Conservation (phyloP, 441 rosid genomes). For the Metrosideros polymorpha region DNA sequence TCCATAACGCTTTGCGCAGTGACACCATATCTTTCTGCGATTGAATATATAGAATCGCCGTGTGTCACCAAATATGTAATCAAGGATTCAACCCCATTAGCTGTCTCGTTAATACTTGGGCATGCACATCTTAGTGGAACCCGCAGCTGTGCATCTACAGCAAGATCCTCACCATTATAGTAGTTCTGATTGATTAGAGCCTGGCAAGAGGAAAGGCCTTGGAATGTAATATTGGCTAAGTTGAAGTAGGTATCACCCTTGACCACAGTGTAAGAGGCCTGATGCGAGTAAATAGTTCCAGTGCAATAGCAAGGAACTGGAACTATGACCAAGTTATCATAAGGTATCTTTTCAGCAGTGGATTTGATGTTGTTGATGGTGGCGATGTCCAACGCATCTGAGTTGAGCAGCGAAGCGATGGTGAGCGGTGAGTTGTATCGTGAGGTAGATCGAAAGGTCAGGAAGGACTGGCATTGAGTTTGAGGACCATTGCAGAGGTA, state of each 20-base stretch:
- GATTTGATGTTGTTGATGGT: background rate
- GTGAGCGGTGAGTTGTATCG: background rate
- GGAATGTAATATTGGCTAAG: background rate
- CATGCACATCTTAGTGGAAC: background rate
- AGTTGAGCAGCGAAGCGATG: background rate
- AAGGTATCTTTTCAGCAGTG: background rate
- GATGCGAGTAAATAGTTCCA: background rate
- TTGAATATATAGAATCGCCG: background rate
- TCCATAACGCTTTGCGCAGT: background rate
- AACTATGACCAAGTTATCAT: background rate
- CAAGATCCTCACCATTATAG: background rate
- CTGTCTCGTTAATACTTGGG: background rate
- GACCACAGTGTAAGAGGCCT: background rate
- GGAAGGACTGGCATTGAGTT: background rate
- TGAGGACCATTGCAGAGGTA: background rate
- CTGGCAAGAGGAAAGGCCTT: background rate
- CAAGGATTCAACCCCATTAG: background rate
- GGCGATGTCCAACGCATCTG: background rate
- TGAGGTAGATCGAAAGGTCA: background rate
- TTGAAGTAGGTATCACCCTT: background rate
- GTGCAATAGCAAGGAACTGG: conserved; percentile 1
- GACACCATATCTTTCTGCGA: background rate
- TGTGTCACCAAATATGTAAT: background rate
- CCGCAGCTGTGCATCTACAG: background rate
- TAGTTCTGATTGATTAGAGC: background rate